Conservation (phyloP, 1,139 yeast genomes). For the Taphrina sp. region DNA sequence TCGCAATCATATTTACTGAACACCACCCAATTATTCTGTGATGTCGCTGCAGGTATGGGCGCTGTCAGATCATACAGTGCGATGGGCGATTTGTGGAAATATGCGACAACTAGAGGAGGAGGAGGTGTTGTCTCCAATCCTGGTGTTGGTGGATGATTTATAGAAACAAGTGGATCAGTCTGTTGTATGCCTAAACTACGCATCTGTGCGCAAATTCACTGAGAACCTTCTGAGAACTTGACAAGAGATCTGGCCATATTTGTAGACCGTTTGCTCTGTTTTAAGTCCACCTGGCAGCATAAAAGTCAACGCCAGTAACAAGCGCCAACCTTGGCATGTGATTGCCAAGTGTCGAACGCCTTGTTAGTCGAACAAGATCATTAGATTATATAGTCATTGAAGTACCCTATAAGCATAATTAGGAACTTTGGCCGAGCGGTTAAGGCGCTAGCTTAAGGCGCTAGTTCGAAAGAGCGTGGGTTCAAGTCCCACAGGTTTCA, state of each 20-base stretch:
- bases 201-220: no score
- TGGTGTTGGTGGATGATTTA: constrained; percentile 14
- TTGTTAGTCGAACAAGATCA: no score
- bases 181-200: constrained; percentile 5
- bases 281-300: no score
- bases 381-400: no score
- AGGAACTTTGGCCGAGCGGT: constrained; percentile 30
- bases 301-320: no score
- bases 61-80: constrained; percentile 29
- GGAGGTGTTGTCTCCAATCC: constrained; percentile 14
- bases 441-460: constrained; percentile 30
- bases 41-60: constrained; percentile 14
- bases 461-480: constrained; percentile 30
- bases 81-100: constrained; percentile 24
- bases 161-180: no score
- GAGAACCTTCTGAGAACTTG: no score
- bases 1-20: constrained; percentile 24
- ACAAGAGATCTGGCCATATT: no score
- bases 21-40: constrained; percentile 18
- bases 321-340: no score
- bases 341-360: no score
- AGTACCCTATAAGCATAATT: neutral
- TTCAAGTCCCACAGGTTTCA: constrained; percentile 31
- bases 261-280: no score
- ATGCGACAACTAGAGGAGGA: constrained; percentile 17